These are phyloP conservation scores for Escallonia herrerae DNA, from an alignment of 129 eudicot species.

Conservation along the genomic window DNA sequence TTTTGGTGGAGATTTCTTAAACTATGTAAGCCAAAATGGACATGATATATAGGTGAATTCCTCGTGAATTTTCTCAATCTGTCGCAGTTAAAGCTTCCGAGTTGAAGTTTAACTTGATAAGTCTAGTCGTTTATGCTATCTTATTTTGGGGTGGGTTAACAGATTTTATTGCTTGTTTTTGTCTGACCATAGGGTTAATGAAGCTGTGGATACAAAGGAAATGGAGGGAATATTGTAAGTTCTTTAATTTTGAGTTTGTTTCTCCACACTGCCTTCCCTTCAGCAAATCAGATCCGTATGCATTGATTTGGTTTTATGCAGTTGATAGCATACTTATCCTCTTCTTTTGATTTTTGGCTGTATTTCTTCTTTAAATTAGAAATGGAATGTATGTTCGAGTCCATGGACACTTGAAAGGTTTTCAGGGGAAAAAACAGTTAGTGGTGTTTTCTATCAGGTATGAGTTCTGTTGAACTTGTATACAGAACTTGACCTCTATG, in stretches of 20 bases:
- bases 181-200: constrained; percentile 58
- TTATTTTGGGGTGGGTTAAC: no score
- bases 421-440: constrained; percentile 78
- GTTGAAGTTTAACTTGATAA: no score
- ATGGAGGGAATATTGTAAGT: constrained; percentile 55
- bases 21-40: not conserved
- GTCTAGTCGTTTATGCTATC: no score
- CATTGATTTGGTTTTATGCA: no score
- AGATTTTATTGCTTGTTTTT: not conserved
- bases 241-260: not conserved
- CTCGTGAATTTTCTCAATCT: no score
- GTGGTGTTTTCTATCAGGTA: constrained; percentile 75
- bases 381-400: constrained; percentile 75
- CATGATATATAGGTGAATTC: not conserved
- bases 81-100: no score
- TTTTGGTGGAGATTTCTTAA: not conserved
- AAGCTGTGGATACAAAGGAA: constrained; percentile 59
- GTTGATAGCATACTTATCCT: no score
- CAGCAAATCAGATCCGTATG: not conserved
- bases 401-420: constrained; percentile 80
- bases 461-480: not conserved
- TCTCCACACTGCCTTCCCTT: not conserved
- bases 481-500: not conserved
- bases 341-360: not conserved
- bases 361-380: constrained; percentile 24